phyloP scores from a whole-genome alignment of 345 rosid species.

The Brassica napus region Da-Ae NC_063446.1:36204501-36205000 shows the following conservation, averaged over 20 bases:
- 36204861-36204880: constrained; percentile 6
- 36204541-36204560: not conserved
- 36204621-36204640: constrained; percentile 2
- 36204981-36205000: not conserved
- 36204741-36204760: not conserved
- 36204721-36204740: constrained; percentile 28
- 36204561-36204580: not conserved
- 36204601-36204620: not conserved
- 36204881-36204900: not conserved
- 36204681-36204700: constrained; percentile 14
- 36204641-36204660: not conserved
- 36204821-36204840: constrained; percentile 18
- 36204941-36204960: not conserved
- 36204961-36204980: not conserved
- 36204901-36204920: not conserved
- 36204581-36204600: constrained; percentile 1
- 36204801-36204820: constrained; percentile 20
- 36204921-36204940: not conserved
- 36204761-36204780: not conserved
- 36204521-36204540: not conserved
- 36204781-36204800: not conserved
- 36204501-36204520: constrained; percentile 29
- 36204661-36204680: not conserved
- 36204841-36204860: not conserved
- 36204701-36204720: constrained; percentile 21